Evolutionary conservation across 208 protist genomes (phyloP).

Genomic region (Trypanosoma rangeli): DNA sequence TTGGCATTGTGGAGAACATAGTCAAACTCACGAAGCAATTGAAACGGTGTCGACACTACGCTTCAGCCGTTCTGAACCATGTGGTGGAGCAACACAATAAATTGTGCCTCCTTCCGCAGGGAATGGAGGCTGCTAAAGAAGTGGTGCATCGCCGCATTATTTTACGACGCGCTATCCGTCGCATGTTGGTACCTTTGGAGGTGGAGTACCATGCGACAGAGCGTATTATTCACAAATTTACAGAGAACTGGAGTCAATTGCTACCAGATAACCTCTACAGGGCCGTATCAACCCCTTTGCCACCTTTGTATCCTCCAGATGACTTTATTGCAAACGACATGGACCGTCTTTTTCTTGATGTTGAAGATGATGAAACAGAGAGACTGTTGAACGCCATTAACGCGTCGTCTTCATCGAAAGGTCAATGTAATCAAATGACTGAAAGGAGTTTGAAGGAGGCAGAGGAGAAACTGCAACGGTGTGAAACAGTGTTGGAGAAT

Average conservation of each 20-base stretch:
- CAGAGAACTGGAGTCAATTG: constrained; percentile 20
- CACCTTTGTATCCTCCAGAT: constrained; percentile 24
- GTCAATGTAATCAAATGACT: neutral
- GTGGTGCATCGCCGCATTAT: constrained; percentile 29
- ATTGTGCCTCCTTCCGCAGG: constrained; percentile 22
- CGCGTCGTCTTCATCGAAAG: neutral
- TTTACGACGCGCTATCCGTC: constrained; percentile 29
- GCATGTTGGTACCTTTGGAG: constrained; percentile 24
- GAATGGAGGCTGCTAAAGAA: constrained; percentile 21
- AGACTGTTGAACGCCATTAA: constrained; percentile 20
- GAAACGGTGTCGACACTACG: constrained; percentile 19
- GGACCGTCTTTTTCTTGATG: constrained; percentile 27
- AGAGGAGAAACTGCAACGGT: constrained; percentile 7
- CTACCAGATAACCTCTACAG: constrained; percentile 23
- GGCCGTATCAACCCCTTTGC: constrained; percentile 16
- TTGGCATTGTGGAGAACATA: constrained; percentile 9
- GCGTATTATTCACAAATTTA: constrained; percentile 17
- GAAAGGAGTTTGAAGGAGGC: constrained; percentile 9
- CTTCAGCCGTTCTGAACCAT: constrained; percentile 16
- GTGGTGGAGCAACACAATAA: constrained; percentile 27
- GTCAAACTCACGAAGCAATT: constrained; percentile 6
- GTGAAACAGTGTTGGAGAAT: constrained; percentile 7
- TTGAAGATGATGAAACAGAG: constrained; percentile 31
- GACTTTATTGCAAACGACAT: constrained; percentile 23
- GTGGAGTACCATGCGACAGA: constrained; percentile 12